These are phyloP conservation scores for Coemansia sp. DNA, from an alignment of 192 early-diverging fungal genomes.

Conservation along the genomic window DNA sequence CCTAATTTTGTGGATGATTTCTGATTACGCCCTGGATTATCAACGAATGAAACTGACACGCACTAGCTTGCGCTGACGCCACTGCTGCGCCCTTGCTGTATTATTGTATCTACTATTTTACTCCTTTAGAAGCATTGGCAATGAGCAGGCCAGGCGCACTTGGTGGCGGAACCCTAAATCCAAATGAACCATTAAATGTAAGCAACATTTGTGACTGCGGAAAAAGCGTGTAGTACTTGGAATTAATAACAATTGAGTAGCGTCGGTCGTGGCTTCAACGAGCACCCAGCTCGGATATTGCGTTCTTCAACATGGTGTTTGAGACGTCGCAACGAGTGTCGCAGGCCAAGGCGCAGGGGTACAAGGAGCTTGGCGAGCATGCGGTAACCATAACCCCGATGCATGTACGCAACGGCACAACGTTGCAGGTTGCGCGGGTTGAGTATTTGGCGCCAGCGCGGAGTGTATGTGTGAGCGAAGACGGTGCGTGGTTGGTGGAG, in stretches of 20 bases:
- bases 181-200: slow-evolving; percentile 6
- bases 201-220: slow-evolving; percentile 8
- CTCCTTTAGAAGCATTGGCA: neutral
- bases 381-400: neutral
- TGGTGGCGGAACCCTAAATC: neutral
- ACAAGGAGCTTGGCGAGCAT: neutral
- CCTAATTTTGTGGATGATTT: neutral
- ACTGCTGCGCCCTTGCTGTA: too few species aligned
- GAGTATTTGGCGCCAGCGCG: slow-evolving; percentile 4
- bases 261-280: slow-evolving; percentile 30
- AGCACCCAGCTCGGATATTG: slow-evolving; percentile 33
- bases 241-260: slow-evolving; percentile 1
- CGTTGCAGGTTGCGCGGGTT: neutral
- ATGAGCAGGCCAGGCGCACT: slow-evolving; percentile 1
- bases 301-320: slow-evolving; percentile 37
- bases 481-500: slow-evolving; percentile 13
- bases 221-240: neutral
- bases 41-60: too few species aligned
- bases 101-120: neutral
- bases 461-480: neutral
- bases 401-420: neutral
- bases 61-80: too few species aligned
- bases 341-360: neutral
- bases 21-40: too few species aligned
- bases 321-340: slow-evolving; percentile 11